These are phyloP conservation scores for Mortierella sp. DNA, from an alignment of 371 early-diverging fungal genomes.

Conservation along the genomic window DNA sequence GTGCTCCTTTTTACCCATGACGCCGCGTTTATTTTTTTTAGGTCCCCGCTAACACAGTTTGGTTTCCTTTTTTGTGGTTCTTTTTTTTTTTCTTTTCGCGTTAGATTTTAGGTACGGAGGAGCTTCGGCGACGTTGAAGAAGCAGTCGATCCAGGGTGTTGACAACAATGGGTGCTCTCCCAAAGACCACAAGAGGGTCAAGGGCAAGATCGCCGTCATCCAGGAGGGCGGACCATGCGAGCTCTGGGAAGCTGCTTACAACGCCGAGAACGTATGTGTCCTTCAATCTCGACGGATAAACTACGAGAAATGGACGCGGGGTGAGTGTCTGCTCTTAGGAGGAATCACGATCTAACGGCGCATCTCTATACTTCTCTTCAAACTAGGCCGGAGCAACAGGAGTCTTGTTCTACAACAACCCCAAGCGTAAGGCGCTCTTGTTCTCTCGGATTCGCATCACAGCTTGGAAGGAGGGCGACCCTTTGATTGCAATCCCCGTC, in stretches of 20 bases:
- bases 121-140: conserved; percentile 40
- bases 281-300: background rate
- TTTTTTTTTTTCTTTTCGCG: background rate
- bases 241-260: conserved; percentile 52
- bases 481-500: conserved; percentile 45
- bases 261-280: conserved; percentile 55
- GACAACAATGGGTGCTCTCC: conserved; percentile 40
- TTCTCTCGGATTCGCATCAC: conserved; percentile 50
- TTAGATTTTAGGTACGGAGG: conserved; percentile 60
- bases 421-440: conserved; percentile 35
- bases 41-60: conserved; percentile 4
- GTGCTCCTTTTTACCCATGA: background rate
- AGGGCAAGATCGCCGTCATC: conserved; percentile 56
- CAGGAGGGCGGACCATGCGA: conserved; percentile 52
- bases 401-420: conserved; percentile 56
- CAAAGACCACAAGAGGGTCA: conserved; percentile 42
- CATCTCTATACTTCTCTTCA: background rate
- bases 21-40: background rate
- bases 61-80: background rate
- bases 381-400: conserved; percentile 50
- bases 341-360: background rate
- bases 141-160: conserved; percentile 45
- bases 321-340: background rate
- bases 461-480: conserved; percentile 61
- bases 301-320: background rate